Conservation (phyloP, 495 filamentous ascomycete species). For the Hypoxylon subgilvum region DNA sequence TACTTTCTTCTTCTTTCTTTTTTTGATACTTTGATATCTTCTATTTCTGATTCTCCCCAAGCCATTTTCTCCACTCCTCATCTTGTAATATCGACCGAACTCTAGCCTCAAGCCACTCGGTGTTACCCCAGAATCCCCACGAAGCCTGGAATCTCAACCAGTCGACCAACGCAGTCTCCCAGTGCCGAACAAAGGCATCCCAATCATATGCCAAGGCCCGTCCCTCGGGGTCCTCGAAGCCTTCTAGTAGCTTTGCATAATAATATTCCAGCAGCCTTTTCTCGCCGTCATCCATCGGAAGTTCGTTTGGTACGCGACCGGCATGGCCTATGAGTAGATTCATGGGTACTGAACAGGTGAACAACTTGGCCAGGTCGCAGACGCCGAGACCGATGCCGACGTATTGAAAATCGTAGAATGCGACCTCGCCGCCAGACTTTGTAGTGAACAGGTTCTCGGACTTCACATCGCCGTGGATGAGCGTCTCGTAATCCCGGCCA, state of each 20-base stretch:
- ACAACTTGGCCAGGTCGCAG: slow-evolving; percentile 55
- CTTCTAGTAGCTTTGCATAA: slow-evolving; percentile 30
- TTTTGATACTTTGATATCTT: background rate
- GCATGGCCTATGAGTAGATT: slow-evolving; percentile 24
- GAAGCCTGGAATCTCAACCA: slow-evolving; percentile 57
- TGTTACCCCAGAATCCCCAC: slow-evolving; percentile 58
- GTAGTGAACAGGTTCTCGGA: slow-evolving; percentile 49
- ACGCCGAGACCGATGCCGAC: slow-evolving; percentile 52
- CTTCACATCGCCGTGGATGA: slow-evolving; percentile 58
- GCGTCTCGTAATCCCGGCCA: slow-evolving; percentile 42
- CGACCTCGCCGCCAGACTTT: slow-evolving; percentile 40
- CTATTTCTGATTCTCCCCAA: slow-evolving; percentile 3
- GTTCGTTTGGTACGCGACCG: slow-evolving; percentile 23
- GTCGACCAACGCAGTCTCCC: slow-evolving; percentile 55
- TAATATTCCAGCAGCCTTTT: slow-evolving; percentile 46
- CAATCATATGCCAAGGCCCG: slow-evolving; percentile 40
- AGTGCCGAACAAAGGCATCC: slow-evolving; percentile 49
- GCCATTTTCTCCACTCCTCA: slow-evolving; percentile 31
- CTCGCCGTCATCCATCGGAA: slow-evolving; percentile 42
- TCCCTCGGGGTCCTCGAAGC: slow-evolving; percentile 7
- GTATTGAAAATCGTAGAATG: slow-evolving; percentile 58
- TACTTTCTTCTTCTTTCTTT: no score
- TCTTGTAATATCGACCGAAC: slow-evolving; percentile 39
- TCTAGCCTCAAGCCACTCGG: slow-evolving; percentile 49
- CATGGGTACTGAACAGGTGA: slow-evolving; percentile 45